These are phyloP conservation scores for Chaetomiaceae sp. DNA, from an alignment of 2,329 filamentous ascomycete genomes.

Conservation along the genomic window DNA sequence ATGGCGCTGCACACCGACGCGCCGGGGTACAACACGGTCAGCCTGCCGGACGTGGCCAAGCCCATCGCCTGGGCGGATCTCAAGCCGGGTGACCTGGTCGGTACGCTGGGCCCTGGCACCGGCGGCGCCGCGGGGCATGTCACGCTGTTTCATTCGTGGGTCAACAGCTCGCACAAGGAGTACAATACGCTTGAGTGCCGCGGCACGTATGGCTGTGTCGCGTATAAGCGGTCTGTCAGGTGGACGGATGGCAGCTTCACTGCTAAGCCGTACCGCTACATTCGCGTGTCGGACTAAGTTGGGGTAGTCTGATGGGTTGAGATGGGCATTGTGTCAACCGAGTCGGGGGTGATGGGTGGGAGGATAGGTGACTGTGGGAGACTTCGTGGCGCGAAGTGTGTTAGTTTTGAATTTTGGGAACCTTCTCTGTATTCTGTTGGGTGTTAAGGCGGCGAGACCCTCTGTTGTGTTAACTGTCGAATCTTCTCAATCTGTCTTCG, in stretches of 20 bases:
- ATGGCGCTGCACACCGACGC: conserved; percentile 15
- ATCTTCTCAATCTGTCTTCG: too few relatives aligned
- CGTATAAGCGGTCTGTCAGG: conserved; percentile 6
- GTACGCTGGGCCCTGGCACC: conserved; percentile 14
- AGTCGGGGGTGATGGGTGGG: too few relatives aligned
- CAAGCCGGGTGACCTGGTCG: conserved; percentile 15
- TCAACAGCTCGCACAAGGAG: not conserved
- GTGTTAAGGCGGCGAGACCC: too few relatives aligned
- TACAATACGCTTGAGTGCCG: conserved; percentile 15
- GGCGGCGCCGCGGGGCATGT: conserved; percentile 13
- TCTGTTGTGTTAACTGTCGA: too few relatives aligned
- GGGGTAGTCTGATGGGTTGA: too few relatives aligned
- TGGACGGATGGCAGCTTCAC: conserved; percentile 7
- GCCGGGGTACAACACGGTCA: conserved; percentile 15
- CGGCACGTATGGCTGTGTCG: conserved; percentile 9
- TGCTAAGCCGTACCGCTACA: conserved; percentile 16
- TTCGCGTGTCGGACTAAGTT: conserved; percentile 1
- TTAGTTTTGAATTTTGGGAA: too few relatives aligned
- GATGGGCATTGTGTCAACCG: too few relatives aligned
- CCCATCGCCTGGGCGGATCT: conserved; percentile 8
- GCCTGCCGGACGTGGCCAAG: conserved; percentile 6
- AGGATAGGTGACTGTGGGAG: too few relatives aligned
- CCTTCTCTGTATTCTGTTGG: too few relatives aligned
- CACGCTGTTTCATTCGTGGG: conserved; percentile 12
- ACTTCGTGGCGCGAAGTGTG: too few relatives aligned